Conservation (phyloP, 306 rosid genomes). For the Quercus parvula region DNA sequence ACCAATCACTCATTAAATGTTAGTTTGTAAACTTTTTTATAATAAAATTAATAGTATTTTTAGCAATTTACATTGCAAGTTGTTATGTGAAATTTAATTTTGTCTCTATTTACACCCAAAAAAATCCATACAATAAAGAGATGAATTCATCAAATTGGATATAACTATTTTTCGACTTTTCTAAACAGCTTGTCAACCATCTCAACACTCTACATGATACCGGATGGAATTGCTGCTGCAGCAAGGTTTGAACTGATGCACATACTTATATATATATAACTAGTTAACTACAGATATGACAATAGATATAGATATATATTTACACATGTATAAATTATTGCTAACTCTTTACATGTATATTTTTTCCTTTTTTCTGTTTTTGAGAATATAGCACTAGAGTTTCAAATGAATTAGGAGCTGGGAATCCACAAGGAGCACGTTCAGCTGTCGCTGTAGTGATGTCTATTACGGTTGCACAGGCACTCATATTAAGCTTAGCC, state of each 20-base stretch:
- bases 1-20: no score
- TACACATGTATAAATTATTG: no score
- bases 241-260: conserved; percentile 44
- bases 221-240: conserved; percentile 70
- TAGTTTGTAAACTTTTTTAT: neutral
- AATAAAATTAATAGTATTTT: no score
- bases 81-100: neutral
- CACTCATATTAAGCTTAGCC: conserved; percentile 30
- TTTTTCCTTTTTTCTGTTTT: neutral
- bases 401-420: conserved; percentile 79
- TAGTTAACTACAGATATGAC: no score
- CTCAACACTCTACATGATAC: conserved; percentile 51
- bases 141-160: neutral
- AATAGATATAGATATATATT: no score
- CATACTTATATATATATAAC: neutral
- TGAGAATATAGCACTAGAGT: conserved; percentile 52
- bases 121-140: neutral
- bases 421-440: conserved; percentile 51
- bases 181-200: conserved; percentile 55
- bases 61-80: no score
- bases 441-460: conserved; percentile 41
- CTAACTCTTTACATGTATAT: neutral
- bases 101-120: neutral
- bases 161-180: neutral
- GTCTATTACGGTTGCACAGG: conserved; percentile 35